A percentile compares a stretch with the other conserved stretches of the same genome.
These are phyloP conservation scores for Colletotrichum cuscutae DNA, from an alignment of 2,329 filamentous ascomycete species.

Conservation along the genomic window DNA sequence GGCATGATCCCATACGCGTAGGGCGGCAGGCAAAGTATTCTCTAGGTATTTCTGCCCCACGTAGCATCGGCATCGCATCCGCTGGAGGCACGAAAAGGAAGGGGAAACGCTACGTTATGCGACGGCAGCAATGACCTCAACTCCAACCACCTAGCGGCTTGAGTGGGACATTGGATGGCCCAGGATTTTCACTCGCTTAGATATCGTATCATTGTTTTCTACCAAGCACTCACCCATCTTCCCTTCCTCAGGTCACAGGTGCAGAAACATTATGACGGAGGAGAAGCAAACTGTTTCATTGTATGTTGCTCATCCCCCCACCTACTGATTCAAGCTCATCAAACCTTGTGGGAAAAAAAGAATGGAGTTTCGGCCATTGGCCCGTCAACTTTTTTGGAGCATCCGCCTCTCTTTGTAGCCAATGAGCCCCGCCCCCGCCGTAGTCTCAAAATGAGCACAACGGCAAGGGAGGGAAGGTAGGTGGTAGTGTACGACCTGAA, in stretches of 20 bases:
- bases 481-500: background rate
- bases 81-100: background rate
- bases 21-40: background rate
- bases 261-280: too few relatives aligned
- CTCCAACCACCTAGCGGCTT: background rate
- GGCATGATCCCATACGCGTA: background rate
- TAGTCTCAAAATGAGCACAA: background rate
- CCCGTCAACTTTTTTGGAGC: conserved; percentile 2
- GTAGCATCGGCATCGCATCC: conserved; percentile 8
- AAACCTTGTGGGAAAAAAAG: conserved; percentile 9
- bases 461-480: background rate
- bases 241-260: background rate
- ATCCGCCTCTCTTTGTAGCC: background rate
- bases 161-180: conserved; percentile 3
- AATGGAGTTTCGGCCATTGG: conserved; percentile 28
- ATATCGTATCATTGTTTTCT: background rate
- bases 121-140: conserved; percentile 15
- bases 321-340: conserved; percentile 4
- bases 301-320: background rate
- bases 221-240: background rate
- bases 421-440: conserved; percentile 28
- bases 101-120: conserved; percentile 12
- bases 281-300: background rate
- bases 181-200: background rate
- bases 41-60: conserved; percentile 26